These are phyloP conservation scores for Populus davidiana DNA, from an alignment of 345 rosid genomes.

Conservation along the genomic window DNA sequence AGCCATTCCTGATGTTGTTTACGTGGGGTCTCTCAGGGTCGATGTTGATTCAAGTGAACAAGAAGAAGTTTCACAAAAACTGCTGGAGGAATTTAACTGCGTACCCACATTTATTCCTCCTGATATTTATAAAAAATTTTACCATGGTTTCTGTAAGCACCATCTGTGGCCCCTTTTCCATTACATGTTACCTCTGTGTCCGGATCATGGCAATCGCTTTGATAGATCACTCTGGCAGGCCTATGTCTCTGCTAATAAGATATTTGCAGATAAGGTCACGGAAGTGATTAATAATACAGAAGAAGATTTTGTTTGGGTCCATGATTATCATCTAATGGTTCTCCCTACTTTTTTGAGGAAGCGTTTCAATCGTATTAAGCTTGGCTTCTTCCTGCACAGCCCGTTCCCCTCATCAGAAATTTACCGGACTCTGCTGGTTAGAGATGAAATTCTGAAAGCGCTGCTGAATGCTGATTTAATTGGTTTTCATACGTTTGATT, in stretches of 20 bases:
- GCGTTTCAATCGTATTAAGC: slow-evolving; percentile 35
- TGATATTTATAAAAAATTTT: slow-evolving; percentile 35
- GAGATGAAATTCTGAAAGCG: slow-evolving; percentile 42
- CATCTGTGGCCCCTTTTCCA: slow-evolving; percentile 53
- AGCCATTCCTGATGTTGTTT: slow-evolving; percentile 28
- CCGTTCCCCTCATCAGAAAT: slow-evolving; percentile 52
- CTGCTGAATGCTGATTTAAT: slow-evolving; percentile 45
- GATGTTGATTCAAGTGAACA: slow-evolving; percentile 41
- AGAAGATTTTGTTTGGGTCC: slow-evolving; percentile 46
- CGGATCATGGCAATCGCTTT: slow-evolving; percentile 36
- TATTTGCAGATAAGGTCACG: slow-evolving; percentile 44
- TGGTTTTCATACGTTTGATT: slow-evolving; percentile 51
- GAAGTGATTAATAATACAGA: slow-evolving; percentile 40
- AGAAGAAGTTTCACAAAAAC: slow-evolving; percentile 37
- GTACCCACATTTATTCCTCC: slow-evolving; percentile 45
- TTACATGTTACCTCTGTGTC: slow-evolving; percentile 45
- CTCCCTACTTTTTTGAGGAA: slow-evolving; percentile 46
- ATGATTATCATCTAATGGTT: slow-evolving; percentile 50
- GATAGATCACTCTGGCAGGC: slow-evolving; percentile 43
- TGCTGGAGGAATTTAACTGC: slow-evolving; percentile 43
- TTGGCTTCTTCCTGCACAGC: slow-evolving; percentile 51
- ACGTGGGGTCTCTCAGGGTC: slow-evolving; percentile 42
- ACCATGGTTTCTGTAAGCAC: slow-evolving; percentile 48
- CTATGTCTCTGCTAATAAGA: slow-evolving; percentile 41
- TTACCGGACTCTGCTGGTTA: slow-evolving; percentile 41